Evolutionary conservation across 2,329 filamentous ascomycete species (phyloP).

Genomic region (Botrytis aclada): DNA sequence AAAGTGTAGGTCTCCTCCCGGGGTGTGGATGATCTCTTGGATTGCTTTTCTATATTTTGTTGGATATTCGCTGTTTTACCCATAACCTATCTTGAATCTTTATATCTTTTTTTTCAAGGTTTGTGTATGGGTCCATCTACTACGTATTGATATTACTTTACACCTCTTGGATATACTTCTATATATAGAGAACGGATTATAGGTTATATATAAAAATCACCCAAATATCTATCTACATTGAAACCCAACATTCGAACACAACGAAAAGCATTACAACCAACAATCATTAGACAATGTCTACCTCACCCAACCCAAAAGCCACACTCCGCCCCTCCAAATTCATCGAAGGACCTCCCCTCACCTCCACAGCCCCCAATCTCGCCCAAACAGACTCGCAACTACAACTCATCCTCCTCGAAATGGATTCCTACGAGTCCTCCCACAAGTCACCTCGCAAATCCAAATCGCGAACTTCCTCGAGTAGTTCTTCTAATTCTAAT

Average conservation of each 20-base stretch:
- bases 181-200: background rate
- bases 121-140: background rate
- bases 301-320: background rate
- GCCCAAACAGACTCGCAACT: slow-evolving; percentile 16
- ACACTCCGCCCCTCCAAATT: slow-evolving; percentile 20
- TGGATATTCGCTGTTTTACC: background rate
- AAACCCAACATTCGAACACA: background rate
- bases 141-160: background rate
- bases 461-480: slow-evolving; percentile 5
- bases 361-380: slow-evolving; percentile 16
- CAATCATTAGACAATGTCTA: background rate
- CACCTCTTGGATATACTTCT: background rate
- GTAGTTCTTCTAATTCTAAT: slow-evolving; percentile 1
- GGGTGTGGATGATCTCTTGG: background rate
- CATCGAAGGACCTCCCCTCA: slow-evolving; percentile 22
- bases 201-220: background rate
- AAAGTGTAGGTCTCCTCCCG: background rate
- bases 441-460: background rate
- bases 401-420: slow-evolving; percentile 20
- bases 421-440: slow-evolving; percentile 19
- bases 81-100: background rate
- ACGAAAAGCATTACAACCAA: background rate
- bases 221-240: background rate
- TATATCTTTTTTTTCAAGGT: background rate
- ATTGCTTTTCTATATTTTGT: background rate